Evolutionary conservation across 768 basidiomycete species (phyloP).

Genomic region (Macrolepiota dolichaula): DNA sequence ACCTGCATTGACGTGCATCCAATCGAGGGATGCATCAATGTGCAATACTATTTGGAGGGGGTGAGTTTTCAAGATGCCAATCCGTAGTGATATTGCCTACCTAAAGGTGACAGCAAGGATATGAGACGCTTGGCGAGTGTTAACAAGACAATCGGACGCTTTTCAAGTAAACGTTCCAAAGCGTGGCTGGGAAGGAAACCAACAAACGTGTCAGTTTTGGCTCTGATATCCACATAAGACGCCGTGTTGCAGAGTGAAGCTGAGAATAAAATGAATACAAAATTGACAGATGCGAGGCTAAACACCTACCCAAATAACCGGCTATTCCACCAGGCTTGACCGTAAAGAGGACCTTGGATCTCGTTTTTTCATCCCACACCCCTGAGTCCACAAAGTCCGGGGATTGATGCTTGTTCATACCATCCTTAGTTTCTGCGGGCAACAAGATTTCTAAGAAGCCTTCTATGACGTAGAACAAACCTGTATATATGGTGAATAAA

Average conservation of each 20-base stretch:
- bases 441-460: constrained; percentile 92
- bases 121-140: constrained; percentile 96
- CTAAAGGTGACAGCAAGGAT: constrained; percentile 88
- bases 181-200: constrained; percentile 90
- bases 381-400: constrained; percentile 14
- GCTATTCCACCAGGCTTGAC: constrained; percentile 98
- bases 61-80: neutral
- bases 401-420: constrained; percentile 18
- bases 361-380: constrained; percentile 33
- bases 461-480: constrained; percentile 92
- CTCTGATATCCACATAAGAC: constrained; percentile 94
- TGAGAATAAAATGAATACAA: constrained; percentile 24
- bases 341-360: constrained; percentile 80
- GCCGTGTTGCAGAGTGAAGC: constrained; percentile 89
- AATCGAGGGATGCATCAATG: constrained; percentile 95
- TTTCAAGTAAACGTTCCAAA: constrained; percentile 86
- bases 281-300: constrained; percentile 2
- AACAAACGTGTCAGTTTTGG: constrained; percentile 98
- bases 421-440: constrained; percentile 41
- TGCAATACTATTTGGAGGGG: constrained; percentile 66
- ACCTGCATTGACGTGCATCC: constrained; percentile 96
- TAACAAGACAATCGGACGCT: constrained; percentile 90
- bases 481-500: constrained; percentile 34
- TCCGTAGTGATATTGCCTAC: constrained; percentile 39
- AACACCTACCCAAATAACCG: constrained; percentile 77